Evolutionary conservation across 2,329 filamentous ascomycete species (phyloP), one percentile per base, ranked within the genome.

Genomic region (Cercospora brassicicola): DNA sequence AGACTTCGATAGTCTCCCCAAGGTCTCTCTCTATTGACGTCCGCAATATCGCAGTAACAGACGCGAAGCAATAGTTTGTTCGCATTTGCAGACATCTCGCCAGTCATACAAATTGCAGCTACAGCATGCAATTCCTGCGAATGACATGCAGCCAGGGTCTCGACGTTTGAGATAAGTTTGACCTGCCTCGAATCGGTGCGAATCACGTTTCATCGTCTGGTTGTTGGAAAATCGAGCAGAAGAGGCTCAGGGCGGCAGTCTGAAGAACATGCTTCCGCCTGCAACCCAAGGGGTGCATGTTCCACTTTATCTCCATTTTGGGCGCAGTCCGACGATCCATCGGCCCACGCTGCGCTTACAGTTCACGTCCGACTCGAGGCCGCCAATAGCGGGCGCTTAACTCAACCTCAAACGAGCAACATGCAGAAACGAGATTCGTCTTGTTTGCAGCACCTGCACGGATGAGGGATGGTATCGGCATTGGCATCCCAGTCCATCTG

Each of bases 351-450:
- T 33, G 55, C 55, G 55, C 55, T 59, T 59, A 10, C 28, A 59
- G 55, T 10, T 20, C 30, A 23, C 55, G 30, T 59, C 55, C 55
- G 55, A 59, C 55, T 31, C 28, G 8, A 36, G 30, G 55, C 28
- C 10, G n/a, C 15, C 28, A 23, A 33, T 36, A 23, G 31, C 10
- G 23, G 28, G 55, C 55, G 55, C 55, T 33, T 33, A 59, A 36
- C 28, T 33, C 55, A 31, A 33, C 31, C 55, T 36, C 55, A 31
- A 59, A 59, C 55, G 55, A 36, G 55, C 55, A 36, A 59, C 55
- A 36, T 33, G 55, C 55, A 36, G 28, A 59, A 59, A 59, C 55
- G 55, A 59, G 55, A 59, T 59, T 59, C 55, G 55, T 36, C 31
- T 36, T 23, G 18, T 11, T 36, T 20, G 26, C 55, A 36, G 3